phyloP scores from a whole-genome alignment of 768 basidiomycete species.

The Tricholoma sp. region DNA sequence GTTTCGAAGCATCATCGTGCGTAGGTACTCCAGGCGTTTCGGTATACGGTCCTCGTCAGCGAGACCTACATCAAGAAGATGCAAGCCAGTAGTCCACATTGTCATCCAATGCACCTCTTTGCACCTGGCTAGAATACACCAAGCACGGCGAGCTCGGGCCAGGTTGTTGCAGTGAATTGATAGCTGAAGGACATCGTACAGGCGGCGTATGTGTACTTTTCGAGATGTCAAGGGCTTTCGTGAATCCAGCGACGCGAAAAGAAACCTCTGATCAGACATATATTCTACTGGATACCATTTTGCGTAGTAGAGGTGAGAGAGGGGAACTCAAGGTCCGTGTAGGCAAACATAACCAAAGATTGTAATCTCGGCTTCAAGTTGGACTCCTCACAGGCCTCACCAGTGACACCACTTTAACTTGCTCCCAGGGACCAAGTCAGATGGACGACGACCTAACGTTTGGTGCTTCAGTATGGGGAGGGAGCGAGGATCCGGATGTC shows the following conservation, averaged over 20 bases:
- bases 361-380: background rate
- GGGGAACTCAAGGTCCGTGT: too few relatives aligned
- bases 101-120: conserved; percentile 72
- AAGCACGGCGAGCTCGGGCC: conserved; percentile 59
- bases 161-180: conserved; percentile 65
- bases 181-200: conserved; percentile 71
- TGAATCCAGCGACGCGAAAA: conserved; percentile 56
- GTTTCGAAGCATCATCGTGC: conserved; percentile 65
- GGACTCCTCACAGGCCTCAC: too few relatives aligned
- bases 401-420: conserved; percentile 6
- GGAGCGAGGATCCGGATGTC: conserved; percentile 31
- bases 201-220: conserved; percentile 66
- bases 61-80: conserved; percentile 39
- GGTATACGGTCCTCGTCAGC: conserved; percentile 23
- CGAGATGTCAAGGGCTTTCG: conserved; percentile 49
- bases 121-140: conserved; percentile 72
- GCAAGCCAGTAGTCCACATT: conserved; percentile 67
- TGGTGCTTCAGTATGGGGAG: conserved; percentile 71
- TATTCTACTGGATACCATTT: background rate
- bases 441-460: conserved; percentile 76
- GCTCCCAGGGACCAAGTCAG: conserved; percentile 1
- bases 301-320: too few relatives aligned
- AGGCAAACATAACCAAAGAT: conserved; percentile 28
- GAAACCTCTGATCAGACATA: conserved; percentile 39
- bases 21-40: conserved; percentile 54